Evolutionary conservation across 1,139 yeast species (phyloP), one percentile per base, ranked within the genome.

Genomic region (Zygoascus sp.): DNA sequence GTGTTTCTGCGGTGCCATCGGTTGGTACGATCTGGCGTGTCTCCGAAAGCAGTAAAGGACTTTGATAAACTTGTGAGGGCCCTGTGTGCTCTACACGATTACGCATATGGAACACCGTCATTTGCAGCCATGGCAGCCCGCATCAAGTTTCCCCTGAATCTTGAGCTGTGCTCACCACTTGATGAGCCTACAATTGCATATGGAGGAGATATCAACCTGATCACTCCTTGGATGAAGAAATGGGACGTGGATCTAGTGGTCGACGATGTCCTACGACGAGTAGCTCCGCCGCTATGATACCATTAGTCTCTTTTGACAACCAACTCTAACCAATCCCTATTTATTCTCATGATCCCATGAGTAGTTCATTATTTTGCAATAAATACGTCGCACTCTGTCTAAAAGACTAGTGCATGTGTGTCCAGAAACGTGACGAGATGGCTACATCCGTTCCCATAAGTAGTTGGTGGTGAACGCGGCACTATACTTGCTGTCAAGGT

Each of bases 351-450:
- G 20, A 19, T 11, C 7, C 34, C 28, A 6, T n/a, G n/a, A n/a
- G n/a, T n/a, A n/a, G n/a, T n/a, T 25, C 28, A 25, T 25, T 25
- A 25, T 10, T 25, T 22, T 25, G n/a, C 28, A 25, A 25, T 25
- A 25, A 25, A 25, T 25, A 25, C n/a, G n/a, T n/a, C 9, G n/a
- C 28, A 25, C 28, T 10, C 28, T 25, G 28, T 10, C n/a, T 25
- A n/a, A 25, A n/a, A 10, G 28, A n/a, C 17, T 6, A 7, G 56
- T 53, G 72, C 53, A 78, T 59, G 53, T 76, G 72, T 51, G 83
- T 90, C 94, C 94, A 84, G 19, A 84, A 74, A n/a, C n/a, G n/a
- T n/a, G n/a, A n/a, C n/a, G 28, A 10, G 28, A n/a, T 20, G 4
- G 7, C 56, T 53, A 72, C 53, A 78, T 59, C 53, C 76, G 72